Base-by-base conservation (phyloP, 768 basidiomycete species). In the Leccinum arenicola region DNA sequence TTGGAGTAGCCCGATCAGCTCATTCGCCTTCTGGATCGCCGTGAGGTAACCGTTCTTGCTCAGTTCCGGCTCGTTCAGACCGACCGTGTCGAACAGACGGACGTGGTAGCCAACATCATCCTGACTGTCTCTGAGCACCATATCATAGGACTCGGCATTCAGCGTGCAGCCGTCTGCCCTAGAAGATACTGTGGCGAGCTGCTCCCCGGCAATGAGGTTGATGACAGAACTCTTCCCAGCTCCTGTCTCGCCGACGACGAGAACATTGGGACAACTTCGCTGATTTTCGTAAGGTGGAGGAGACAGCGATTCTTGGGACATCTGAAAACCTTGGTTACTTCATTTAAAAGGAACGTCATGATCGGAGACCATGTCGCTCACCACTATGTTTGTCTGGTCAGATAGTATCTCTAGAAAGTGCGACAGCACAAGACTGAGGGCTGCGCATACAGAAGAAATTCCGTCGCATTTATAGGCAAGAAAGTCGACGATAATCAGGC, bases 161-260 rank as follows among this genome's bases (percentile, higher is more conserved):
- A 78, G 61, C 1, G 79, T 80, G 61, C 73, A 76, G 2, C 76
- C 77, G 0, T 29, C 48, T 11, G 73, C 72, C 1, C 66, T 19
- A 19, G 68, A 66, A 10, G 73, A 75, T 8, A 70, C 66, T 0
- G 29, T 38, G 4, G 77, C 77, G 5, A 65, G 50, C 0, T 64
- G 14, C 5, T 61, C 40, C 11, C 70, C 70, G 19, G 65, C 65
- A 38, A 80, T 60, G 67, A 80, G 73, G 60, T 79, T 80, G 56
- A 79, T 61, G 31, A 78, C 67, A 2, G 75, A 76, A 57, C 78
- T 79, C 56, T 80, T 80, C 9, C 74, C 69, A 5, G 47, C 59
- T 1, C 69, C 69, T 27, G 69, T 69, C 58, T 71, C 69, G 6
- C 69, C 73, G 12, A 79, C 77, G 38, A 66, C 70, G 15, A 70